Evolutionary conservation across 1,284 basidiomycete species (phyloP).

Genomic region (Mrakiaceae sp.): DNA sequence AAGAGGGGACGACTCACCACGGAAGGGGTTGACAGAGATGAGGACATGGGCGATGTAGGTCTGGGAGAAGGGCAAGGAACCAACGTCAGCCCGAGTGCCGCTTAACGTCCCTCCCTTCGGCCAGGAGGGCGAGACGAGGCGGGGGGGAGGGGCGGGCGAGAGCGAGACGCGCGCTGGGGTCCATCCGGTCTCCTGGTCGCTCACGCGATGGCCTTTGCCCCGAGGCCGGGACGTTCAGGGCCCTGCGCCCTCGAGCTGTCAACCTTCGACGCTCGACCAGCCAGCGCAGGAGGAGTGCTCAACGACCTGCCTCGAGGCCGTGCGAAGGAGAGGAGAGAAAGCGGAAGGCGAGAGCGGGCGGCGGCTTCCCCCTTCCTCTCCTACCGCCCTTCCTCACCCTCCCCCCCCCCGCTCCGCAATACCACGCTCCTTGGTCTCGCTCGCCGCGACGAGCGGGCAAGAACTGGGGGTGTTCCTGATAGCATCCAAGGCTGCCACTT

Average conservation of each 20-base stretch:
- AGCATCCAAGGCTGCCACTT: constrained; percentile 18
- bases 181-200: neutral
- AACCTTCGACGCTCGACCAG: neutral
- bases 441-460: neutral
- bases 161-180: neutral
- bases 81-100: too few species aligned
- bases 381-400: neutral
- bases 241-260: too few species aligned
- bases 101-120: too few species aligned
- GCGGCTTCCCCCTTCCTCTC: neutral
- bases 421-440: neutral
- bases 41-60: constrained; percentile 97
- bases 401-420: neutral
- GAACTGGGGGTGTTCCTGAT: too few species aligned
- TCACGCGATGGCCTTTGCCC: too few species aligned
- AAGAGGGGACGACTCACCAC: constrained; percentile 45
- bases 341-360: neutral
- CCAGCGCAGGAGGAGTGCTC: neutral
- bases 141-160: neutral
- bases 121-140: too few species aligned
- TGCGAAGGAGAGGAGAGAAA: neutral
- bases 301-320: neutral
- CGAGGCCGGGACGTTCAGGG: too few species aligned
- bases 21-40: constrained; percentile 97
- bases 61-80: constrained; percentile 22